Conservation (phyloP, 1,284 basidiomycete genomes). For the Boletus calvinii region DNA sequence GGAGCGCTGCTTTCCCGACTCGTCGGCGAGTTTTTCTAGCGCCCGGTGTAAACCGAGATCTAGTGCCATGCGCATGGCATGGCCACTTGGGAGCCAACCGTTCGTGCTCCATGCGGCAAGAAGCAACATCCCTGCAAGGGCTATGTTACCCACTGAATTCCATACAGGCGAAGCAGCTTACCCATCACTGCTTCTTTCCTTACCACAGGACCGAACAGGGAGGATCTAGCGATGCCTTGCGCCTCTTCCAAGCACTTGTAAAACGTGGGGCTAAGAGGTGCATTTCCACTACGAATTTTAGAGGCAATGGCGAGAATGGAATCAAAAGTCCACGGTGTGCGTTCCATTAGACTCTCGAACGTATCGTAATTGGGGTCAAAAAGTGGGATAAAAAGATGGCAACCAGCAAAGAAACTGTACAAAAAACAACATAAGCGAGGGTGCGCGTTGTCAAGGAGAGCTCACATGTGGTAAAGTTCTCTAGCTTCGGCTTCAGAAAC, state of each 20-base stretch:
- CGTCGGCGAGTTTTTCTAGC: constrained; percentile 85
- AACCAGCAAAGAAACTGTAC: constrained; percentile 89
- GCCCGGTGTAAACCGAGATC: constrained; percentile 91
- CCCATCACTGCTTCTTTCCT: constrained; percentile 94
- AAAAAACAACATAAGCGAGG: constrained; percentile 21
- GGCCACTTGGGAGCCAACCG: constrained; percentile 89
- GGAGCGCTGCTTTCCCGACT: constrained; percentile 59
- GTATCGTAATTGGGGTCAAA: constrained; percentile 91
- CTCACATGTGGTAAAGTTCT: constrained; percentile 80
- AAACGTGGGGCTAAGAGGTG: constrained; percentile 79
- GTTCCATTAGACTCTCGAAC: constrained; percentile 85
- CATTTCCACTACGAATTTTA: constrained; percentile 88
- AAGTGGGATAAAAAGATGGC: constrained; percentile 91
- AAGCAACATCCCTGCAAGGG: constrained; percentile 73
- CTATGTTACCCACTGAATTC: constrained; percentile 7
- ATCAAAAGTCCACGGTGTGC: constrained; percentile 92
- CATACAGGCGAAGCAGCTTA: constrained; percentile 29
- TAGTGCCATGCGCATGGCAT: constrained; percentile 92
- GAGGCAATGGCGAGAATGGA: constrained; percentile 87
- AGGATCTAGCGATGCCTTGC: constrained; percentile 90
- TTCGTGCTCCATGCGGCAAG: constrained; percentile 93
- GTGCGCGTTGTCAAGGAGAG: constrained; percentile 5
- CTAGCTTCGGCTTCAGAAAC: constrained; percentile 75
- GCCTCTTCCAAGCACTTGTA: constrained; percentile 91
- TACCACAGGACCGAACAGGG: constrained; percentile 88